Evolutionary conservation across 495 filamentous ascomycete genomes (phyloP), one percentile per base, ranked within the genome.

Genomic region (Penicillium bovifimosum): DNA sequence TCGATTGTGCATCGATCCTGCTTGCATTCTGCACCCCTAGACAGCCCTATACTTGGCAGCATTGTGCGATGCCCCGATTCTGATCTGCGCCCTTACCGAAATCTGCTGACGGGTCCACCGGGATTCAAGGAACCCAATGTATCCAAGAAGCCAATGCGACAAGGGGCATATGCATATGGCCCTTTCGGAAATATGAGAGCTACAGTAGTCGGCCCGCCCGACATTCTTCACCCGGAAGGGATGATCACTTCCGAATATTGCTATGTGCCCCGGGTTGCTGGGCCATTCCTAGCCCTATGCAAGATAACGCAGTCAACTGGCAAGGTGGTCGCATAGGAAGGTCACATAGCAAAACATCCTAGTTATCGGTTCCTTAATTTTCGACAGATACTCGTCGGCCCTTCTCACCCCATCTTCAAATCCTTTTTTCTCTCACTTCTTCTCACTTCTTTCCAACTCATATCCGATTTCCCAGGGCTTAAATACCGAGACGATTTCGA

Each of bases 31-130:
- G 28, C 38, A 48, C 42, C 27, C 34, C 13, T 18, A 34, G 9
- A 18, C 13, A 6, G 9, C 45, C 39, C 24, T 55, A 45, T 49
- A 50, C 48, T 50, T 50, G 47, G 47, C 47, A 18, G 17, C 32
- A 31, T 26, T 10, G 24, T 17, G 4, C n/a, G n/a, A n/a, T n/a
- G n/a, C n/a, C n/a, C n/a, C n/a, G n/a, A n/a, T n/a, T n/a, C n/a
- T 40, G 41, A 16, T n/a, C 9, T 17, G 17, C 48, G 34, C 32
- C 41, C 47, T 50, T 41, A 29, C 11, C 24, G 29, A 33, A 11
- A 24, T 28, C 16, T 13, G 35, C 32, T 9, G 20, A 27, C 43
- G 32, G 11, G 9, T 34, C 32, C 29, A 36, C 36, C 16, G 18
- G 14, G 8, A 27, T 14, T 4, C 40, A 16, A 28, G 40, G 14